phyloP scores from a whole-genome alignment of 805 yeast species.

The Priceomyces melissophilus region DNA sequence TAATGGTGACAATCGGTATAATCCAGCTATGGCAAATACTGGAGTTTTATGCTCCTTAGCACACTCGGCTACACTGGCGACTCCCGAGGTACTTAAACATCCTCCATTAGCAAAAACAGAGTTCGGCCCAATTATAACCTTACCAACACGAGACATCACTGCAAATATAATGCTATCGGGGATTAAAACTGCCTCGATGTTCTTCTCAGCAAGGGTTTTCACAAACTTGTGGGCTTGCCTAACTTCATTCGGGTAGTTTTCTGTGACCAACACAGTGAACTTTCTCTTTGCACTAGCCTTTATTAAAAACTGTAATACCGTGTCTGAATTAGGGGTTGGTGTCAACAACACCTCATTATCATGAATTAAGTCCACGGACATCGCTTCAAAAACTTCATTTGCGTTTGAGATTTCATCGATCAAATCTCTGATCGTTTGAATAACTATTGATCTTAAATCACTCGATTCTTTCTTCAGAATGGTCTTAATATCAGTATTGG shows the following conservation, averaged over 20 bases:
- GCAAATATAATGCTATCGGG: slow-evolving; percentile 94
- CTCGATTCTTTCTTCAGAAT: slow-evolving; percentile 44
- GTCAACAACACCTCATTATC: slow-evolving; percentile 83
- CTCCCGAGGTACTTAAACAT: slow-evolving; percentile 84
- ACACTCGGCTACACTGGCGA: slow-evolving; percentile 88
- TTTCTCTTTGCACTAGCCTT: slow-evolving; percentile 87
- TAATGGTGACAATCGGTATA: slow-evolving; percentile 86
- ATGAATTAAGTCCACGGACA: slow-evolving; percentile 91
- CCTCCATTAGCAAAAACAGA: slow-evolving; percentile 97
- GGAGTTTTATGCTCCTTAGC: slow-evolving; percentile 97
- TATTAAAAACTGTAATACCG: slow-evolving; percentile 81
- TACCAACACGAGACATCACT: slow-evolving; percentile 95
- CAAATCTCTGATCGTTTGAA: slow-evolving; percentile 88
- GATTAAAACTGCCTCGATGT: slow-evolving; percentile 83
- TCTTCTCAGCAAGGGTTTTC: slow-evolving; percentile 71
- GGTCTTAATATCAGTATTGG: slow-evolving; percentile 18
- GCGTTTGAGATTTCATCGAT: slow-evolving; percentile 87
- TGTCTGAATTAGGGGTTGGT: slow-evolving; percentile 91
- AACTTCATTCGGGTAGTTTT: slow-evolving; percentile 88
- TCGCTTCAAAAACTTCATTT: slow-evolving; percentile 85
- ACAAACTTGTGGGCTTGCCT: slow-evolving; percentile 75
- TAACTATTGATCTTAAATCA: slow-evolving; percentile 79
- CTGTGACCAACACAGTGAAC: slow-evolving; percentile 89
- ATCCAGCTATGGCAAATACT: slow-evolving; percentile 90
- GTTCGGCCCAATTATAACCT: slow-evolving; percentile 88